Evolutionary conservation across 2,329 filamentous ascomycete species (phyloP).

Genomic region (Parascedosporium putredinis): DNA sequence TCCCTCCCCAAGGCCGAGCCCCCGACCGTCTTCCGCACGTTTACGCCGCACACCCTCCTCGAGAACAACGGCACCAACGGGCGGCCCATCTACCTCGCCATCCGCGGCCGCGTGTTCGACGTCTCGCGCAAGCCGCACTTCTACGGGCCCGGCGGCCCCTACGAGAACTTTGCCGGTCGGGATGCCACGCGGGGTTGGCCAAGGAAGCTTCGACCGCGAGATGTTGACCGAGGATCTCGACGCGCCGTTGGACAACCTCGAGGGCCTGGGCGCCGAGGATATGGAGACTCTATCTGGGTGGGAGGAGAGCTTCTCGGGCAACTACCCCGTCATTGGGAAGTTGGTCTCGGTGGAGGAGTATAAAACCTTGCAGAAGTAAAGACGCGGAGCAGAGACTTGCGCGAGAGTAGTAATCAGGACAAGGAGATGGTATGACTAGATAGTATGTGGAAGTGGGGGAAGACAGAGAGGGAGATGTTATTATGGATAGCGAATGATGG

Average conservation of each 20-base stretch:
- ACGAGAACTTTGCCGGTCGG: conserved; percentile 89
- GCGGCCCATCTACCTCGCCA: conserved; percentile 77
- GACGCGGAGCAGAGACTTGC: neutral
- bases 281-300: conserved; percentile 76
- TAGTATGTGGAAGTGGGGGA: too few relatives aligned
- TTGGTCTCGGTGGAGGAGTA: conserved; percentile 50
- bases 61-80: conserved; percentile 71
- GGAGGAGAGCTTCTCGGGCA: conserved; percentile 88
- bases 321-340: conserved; percentile 90
- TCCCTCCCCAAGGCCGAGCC: conserved; percentile 38
- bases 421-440: neutral
- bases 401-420: neutral
- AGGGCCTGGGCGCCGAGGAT: conserved; percentile 63
- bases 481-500: too few relatives aligned
- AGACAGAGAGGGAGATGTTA: too few relatives aligned
- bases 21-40: conserved; percentile 53
- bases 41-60: conserved; percentile 71
- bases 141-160: conserved; percentile 91
- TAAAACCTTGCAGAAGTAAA: conserved; percentile 12
- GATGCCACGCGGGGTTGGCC: conserved; percentile 88
- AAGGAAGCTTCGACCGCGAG: conserved; percentile 85
- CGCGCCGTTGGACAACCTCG: conserved; percentile 67
- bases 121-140: conserved; percentile 81
- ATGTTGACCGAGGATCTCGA: conserved; percentile 91
- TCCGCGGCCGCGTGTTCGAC: conserved; percentile 85